Evolutionary conservation across 371 early-diverging fungal genomes (phyloP).

Genomic region (Entomophthora muscae): DNA sequence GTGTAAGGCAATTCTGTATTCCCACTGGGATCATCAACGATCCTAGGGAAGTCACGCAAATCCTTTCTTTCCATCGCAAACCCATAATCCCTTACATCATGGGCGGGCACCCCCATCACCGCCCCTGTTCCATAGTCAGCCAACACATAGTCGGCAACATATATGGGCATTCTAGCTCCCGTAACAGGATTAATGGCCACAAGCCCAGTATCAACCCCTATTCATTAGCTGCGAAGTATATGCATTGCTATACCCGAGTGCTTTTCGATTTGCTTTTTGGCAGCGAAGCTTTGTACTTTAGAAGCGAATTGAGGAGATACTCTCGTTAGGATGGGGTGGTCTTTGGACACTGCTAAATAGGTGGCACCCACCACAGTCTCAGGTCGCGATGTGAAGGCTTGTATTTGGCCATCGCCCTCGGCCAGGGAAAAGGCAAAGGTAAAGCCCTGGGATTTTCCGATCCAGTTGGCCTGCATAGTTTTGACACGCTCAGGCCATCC

Average conservation of each 20-base stretch:
- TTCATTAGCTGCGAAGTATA: background rate
- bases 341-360: constrained; percentile 53
- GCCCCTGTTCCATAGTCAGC: constrained; percentile 69
- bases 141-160: constrained; percentile 57
- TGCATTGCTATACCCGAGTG: too few species aligned
- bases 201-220: constrained; percentile 44
- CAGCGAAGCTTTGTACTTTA: background rate
- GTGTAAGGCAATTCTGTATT: constrained; percentile 8
- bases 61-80: constrained; percentile 32
- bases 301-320: background rate
- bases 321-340: constrained; percentile 36
- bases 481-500: constrained; percentile 83
- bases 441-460: constrained; percentile 70
- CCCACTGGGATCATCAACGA: constrained; percentile 26
- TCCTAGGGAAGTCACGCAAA: constrained; percentile 16
- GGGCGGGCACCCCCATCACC: constrained; percentile 76
- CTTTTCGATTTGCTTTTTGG: background rate
- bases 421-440: constrained; percentile 54
- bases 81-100: constrained; percentile 57
- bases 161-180: constrained; percentile 41
- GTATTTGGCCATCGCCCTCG: constrained; percentile 5
- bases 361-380: constrained; percentile 61
- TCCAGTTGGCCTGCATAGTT: constrained; percentile 86
- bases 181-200: constrained; percentile 48
- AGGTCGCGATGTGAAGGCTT: constrained; percentile 66